Percentiles rank a stretch among this genome's conserved stretches.
phyloP scores from a whole-genome alignment of 129 eudicot species.

The Chrysanthemum lavandulifolium region DNA sequence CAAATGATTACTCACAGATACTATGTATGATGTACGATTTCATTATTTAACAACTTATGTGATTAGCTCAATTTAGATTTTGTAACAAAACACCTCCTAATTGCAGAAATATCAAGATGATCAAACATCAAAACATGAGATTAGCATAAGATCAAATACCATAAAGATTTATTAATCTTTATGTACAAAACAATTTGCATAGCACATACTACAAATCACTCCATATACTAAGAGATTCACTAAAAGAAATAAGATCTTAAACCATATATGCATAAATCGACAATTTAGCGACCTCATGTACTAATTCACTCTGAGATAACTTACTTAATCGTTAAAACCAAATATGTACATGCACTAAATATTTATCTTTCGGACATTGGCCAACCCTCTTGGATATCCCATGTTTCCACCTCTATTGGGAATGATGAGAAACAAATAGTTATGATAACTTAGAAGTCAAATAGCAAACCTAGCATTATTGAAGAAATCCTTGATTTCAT shows the following conservation, averaged over 20 bases:
- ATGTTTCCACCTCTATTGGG: too few relatives aligned
- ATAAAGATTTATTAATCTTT: not conserved
- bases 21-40: not conserved
- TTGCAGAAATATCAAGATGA: not conserved
- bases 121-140: too few relatives aligned
- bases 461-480: too few relatives aligned
- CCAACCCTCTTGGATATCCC: too few relatives aligned
- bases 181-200: not conserved
- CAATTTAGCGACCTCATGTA: not conserved
- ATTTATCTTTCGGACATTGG: too few relatives aligned
- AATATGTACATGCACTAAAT: too few relatives aligned
- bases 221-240: not conserved
- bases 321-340: not conserved
- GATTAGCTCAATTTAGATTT: not conserved
- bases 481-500: too few relatives aligned
- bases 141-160: too few relatives aligned
- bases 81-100: not conserved
- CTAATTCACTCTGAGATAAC: not conserved
- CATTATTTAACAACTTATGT: not conserved
- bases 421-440: too few relatives aligned
- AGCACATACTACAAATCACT: not conserved
- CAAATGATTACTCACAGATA: too few relatives aligned
- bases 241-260: slow-evolving; percentile 19
- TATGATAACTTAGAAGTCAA: too few relatives aligned
- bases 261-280: not conserved